Base-by-base conservation (phyloP, 805 yeast species). In the Saturnispora mendoncae region DNA sequence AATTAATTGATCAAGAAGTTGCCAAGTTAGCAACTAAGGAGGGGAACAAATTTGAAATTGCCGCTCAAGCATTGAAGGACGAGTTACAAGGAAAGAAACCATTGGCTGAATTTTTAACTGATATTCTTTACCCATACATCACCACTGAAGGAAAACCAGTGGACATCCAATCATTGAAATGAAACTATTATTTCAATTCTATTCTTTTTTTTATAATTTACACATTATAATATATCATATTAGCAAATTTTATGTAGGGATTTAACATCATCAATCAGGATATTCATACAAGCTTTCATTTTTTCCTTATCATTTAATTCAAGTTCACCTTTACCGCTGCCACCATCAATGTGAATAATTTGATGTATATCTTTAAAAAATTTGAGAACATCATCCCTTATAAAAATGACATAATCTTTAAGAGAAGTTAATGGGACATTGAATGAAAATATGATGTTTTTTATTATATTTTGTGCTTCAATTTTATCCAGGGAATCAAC, bases 51-150 rank as follows among this genome's bases (percentile, higher is more conserved):
- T 82, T 72, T 60, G 69, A 66, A 46, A 66, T 71, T 49, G 92
- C 88, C 29, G 84, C 80, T 41, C 75, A 72, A 32, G 78, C 79
- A 57, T 76, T 83, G 57, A 73, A 72, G 58, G 84, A 81, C 30
- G 90, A 83, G 60, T 77, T 82, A 43, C 69, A 75, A 46, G 88
- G 81, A 48, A 76, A 74, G 54, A 55, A 52, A 40, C 76, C 76
- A 55, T 78, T 80, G 61, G 78, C 82, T 45, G 88, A 83, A 56
- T 83, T 83, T 62, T 73, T 83, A 54, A 83, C 94, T 36, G 78
- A 80, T 27, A 68, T 82, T 61, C 69, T 83, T 56, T 83, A 83
- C 59, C 87, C 82, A 51, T 84, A 83, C 43, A 72, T 79, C 44
- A 72, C 79, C 36, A 76, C 83, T 2, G 44, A 64, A 34, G 65